Conservation (phyloP, 345 rosid species). For the Kernera saxatilis region DNA sequence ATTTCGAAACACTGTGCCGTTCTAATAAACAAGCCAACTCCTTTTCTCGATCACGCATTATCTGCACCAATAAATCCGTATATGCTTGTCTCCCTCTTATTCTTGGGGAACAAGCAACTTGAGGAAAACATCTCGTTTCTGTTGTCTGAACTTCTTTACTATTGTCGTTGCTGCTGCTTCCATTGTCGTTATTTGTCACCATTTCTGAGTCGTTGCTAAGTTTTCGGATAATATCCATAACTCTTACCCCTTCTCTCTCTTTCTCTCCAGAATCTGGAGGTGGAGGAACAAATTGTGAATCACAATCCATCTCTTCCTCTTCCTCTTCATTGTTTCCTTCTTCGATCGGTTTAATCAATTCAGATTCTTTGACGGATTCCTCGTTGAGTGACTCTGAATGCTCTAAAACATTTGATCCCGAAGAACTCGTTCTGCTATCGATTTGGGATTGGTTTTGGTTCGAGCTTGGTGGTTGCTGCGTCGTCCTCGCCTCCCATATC, state of each 20-base stretch:
- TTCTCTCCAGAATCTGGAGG: slow-evolving; percentile 35
- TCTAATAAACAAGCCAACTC: slow-evolving; percentile 46
- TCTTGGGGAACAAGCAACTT: slow-evolving; percentile 41
- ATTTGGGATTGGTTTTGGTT: slow-evolving; percentile 22
- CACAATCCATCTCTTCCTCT: slow-evolving; percentile 38
- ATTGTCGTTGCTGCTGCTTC: slow-evolving; percentile 17
- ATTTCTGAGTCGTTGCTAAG: slow-evolving; percentile 30
- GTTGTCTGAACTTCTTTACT: slow-evolving; percentile 30
- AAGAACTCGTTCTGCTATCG: slow-evolving; percentile 25
- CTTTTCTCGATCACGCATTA: slow-evolving; percentile 48
- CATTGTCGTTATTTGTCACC: slow-evolving; percentile 17
- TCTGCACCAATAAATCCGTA: slow-evolving; percentile 53
- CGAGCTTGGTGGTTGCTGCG: slow-evolving; percentile 33
- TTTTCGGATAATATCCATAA: slow-evolving; percentile 64
- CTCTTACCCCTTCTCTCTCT: slow-evolving; percentile 51
- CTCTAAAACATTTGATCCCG: slow-evolving; percentile 17
- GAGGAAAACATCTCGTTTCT: slow-evolving; percentile 27
- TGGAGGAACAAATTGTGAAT: slow-evolving; percentile 14
- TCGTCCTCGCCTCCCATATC: slow-evolving; percentile 86
- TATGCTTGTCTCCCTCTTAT: slow-evolving; percentile 82
- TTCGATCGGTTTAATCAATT: slow-evolving; percentile 2
- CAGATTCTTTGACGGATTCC: slow-evolving; percentile 2
- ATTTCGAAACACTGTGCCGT: slow-evolving; percentile 58
- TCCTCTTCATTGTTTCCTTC: slow-evolving; percentile 6
- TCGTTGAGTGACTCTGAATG: slow-evolving; percentile 5